Percentiles rank a stretch among this genome's conserved stretches.
Conservation (phyloP, 768 basidiomycete genomes). For the Gymnopilus dilepis region DNA sequence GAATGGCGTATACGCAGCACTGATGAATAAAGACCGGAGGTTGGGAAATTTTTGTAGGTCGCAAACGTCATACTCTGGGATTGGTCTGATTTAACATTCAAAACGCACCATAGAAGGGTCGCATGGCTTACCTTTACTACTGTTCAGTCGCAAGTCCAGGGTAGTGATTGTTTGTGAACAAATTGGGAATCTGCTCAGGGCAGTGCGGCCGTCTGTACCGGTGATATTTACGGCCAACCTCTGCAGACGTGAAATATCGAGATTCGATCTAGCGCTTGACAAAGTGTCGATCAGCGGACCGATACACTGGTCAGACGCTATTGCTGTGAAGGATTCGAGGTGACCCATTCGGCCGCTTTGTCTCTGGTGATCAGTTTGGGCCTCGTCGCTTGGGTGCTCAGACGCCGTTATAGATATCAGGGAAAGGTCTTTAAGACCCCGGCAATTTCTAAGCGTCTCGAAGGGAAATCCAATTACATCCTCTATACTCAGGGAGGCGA, state of each 20-base stretch:
- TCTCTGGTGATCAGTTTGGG: background rate
- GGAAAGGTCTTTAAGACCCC: constrained; percentile 14
- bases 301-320: constrained; percentile 19
- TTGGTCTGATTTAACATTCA: background rate
- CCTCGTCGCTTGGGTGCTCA: background rate
- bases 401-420: constrained; percentile 8
- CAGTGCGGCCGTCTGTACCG: constrained; percentile 11
- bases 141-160: constrained; percentile 19
- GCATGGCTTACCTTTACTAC: constrained; percentile 6
- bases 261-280: background rate
- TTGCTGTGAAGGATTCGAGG: constrained; percentile 17
- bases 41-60: constrained; percentile 11
- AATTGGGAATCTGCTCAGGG: constrained; percentile 9
- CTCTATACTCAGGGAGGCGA: constrained; percentile 19
- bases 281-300: background rate
- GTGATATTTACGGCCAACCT: constrained; percentile 14
- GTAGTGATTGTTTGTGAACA: constrained; percentile 8
- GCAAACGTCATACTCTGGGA: constrained; percentile 13
- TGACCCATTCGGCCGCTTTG: background rate
- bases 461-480: constrained; percentile 17
- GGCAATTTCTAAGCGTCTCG: constrained; percentile 1
- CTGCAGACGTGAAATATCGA: constrained; percentile 9
- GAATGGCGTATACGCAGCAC: constrained; percentile 6
- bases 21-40: constrained; percentile 14
- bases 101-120: background rate